A percentile compares a stretch with the other conserved stretches of the same genome.
Evolutionary conservation across 495 filamentous ascomycete genomes (phyloP).

Genomic region (Xylaria longipes): DNA sequence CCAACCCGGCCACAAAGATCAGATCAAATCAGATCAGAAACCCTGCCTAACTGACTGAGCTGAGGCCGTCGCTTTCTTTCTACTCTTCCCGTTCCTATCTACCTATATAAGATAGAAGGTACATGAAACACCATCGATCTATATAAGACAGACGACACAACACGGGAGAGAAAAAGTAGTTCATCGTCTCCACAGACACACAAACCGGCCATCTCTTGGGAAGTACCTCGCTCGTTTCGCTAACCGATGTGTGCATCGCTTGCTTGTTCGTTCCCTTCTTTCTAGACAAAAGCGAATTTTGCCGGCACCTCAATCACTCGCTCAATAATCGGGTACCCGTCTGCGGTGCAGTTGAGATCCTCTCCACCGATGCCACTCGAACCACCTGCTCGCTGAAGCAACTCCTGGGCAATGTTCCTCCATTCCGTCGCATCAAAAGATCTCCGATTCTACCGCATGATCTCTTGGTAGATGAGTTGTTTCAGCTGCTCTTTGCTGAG

Average conservation of each 20-base stretch:
- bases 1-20: background rate
- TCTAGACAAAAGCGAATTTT: conserved; percentile 16
- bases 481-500: conserved; percentile 98
- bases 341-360: background rate
- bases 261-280: conserved; percentile 3
- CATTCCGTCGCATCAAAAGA: background rate
- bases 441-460: conserved; percentile 82
- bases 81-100: conserved; percentile 1
- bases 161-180: background rate
- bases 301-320: conserved; percentile 15
- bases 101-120: background rate
- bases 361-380: background rate
- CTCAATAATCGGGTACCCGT: conserved; percentile 7
- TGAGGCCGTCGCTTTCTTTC: conserved; percentile 7
- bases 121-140: background rate
- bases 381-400: conserved; percentile 8
- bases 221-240: conserved; percentile 10
- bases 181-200: conserved; percentile 2
- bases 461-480: conserved; percentile 95
- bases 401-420: background rate
- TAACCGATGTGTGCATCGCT: conserved; percentile 14
- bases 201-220: background rate
- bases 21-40: background rate
- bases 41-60: background rate
- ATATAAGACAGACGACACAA: conserved; percentile 10